Base-by-base conservation (phyloP, 345 rosid genomes). In the Acer saccharum region DNA sequence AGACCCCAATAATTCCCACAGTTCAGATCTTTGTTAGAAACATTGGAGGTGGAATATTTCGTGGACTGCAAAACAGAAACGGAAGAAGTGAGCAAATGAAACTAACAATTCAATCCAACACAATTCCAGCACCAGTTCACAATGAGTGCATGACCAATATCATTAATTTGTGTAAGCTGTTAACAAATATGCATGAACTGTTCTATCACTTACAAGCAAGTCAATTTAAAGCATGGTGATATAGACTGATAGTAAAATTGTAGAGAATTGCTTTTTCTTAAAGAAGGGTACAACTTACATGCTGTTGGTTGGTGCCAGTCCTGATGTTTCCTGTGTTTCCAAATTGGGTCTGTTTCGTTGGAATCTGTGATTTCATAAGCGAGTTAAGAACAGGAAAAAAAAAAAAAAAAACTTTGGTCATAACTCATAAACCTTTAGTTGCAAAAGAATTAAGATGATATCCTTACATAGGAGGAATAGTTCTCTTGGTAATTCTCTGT, bases 401-500 rank as follows among this genome's bases (percentile, higher is more conserved):
- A 48, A 71, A 71, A 12, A n/a, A n/a, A n/a, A n/a, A n/a, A n/a
- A n/a, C 67, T 68, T 23, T 55, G 9, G 25, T 3, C 35, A 32
- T 32, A 32, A 32, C 3, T 46, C 54, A 82, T 20, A 32, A 75
- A 32, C 72, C 61, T 9, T 21, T 63, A 43, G 72, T 10, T 29
- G 35, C 50, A 32, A 68, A 48, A 50, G 17, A 14, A 54, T 41
- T 29, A 48, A 74, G 62, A 21, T 46, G 44, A 72, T 61, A 77
- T 73, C 48, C 88, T 80, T 82, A 86, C 92, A 65, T 77, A 63
- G 43, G 75, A 44, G 78, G 83, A 71, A 54, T 68, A 60, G 63
- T 48, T 18, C n/a, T 73, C 62, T 73, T 50, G 76, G 71, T 76
- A 78, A 83, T 78, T 81, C 52, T 78, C 82, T 73, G 83, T 8